Conservation (phyloP, 1,139 yeast species). For the Kodamaea sp. region DNA sequence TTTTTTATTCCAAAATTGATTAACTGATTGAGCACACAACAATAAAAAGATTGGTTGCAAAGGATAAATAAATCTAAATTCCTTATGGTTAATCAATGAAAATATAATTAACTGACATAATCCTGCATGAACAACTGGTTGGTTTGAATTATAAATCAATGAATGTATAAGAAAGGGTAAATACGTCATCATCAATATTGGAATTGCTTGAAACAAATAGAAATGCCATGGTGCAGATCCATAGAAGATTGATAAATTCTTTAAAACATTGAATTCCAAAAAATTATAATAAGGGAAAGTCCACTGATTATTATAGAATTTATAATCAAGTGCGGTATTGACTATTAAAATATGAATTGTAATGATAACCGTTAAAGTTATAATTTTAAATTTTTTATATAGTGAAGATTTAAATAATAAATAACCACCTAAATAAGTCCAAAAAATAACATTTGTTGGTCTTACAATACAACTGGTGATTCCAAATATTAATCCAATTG, state of each 20-base stretch:
- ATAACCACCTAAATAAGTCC: conserved; percentile 58
- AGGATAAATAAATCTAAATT: conserved; percentile 86
- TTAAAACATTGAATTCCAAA: conserved; percentile 69
- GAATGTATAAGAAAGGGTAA: conserved; percentile 50
- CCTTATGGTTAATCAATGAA: conserved; percentile 77
- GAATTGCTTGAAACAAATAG: conserved; percentile 78
- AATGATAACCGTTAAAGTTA: conserved; percentile 13
- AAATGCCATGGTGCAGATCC: conserved; percentile 87
- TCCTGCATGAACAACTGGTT: conserved; percentile 24
- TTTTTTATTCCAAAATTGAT: conserved; percentile 2
- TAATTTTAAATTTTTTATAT: conserved; percentile 11
- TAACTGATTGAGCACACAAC: conserved; percentile 16
- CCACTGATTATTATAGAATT: conserved; percentile 50
- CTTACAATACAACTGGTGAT: conserved; percentile 62
- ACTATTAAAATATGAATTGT: conserved; percentile 24
- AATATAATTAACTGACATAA: conserved; percentile 48
- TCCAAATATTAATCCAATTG: conserved; percentile 40
- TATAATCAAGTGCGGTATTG: conserved; percentile 46
- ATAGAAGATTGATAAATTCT: conserved; percentile 74
- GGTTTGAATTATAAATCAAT: conserved; percentile 9
- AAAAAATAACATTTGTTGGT: conserved; percentile 78
- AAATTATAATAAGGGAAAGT: conserved; percentile 69
- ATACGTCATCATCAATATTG: conserved; percentile 64
- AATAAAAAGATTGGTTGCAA: conserved; percentile 67
- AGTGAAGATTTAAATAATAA: conserved; percentile 19